Percentiles rank a stretch among this genome's conserved stretches.
Conservation (phyloP, 2,329 filamentous ascomycete genomes). For the Colletotrichum noveboracense region DNA sequence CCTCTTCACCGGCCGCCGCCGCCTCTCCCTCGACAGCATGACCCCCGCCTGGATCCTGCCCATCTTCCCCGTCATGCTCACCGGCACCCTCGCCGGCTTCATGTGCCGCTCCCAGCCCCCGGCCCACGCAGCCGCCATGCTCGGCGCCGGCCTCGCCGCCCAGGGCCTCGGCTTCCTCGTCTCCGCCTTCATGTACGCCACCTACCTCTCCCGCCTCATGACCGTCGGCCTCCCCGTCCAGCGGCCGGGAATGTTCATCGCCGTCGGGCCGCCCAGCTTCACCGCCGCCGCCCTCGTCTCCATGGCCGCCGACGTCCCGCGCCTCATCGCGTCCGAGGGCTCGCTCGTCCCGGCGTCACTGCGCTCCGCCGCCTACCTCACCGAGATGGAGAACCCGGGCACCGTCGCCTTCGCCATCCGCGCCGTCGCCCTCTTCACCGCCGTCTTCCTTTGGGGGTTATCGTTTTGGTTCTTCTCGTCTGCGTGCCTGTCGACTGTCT, state of each 20-base stretch:
- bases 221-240: constrained; percentile 59
- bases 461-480: constrained; percentile 56
- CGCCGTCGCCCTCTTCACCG: constrained; percentile 4
- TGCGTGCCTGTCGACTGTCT: constrained; percentile 49
- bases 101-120: constrained; percentile 55
- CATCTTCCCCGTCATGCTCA: constrained; percentile 68
- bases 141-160: constrained; percentile 62
- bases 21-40: constrained; percentile 53
- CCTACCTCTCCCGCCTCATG: constrained; percentile 65
- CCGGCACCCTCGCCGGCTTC: constrained; percentile 62
- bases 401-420: constrained; percentile 18
- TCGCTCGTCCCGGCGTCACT: constrained; percentile 9
- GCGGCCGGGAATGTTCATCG: constrained; percentile 68
- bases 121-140: constrained; percentile 53
- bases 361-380: constrained; percentile 2
- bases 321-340: neutral
- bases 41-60: constrained; percentile 68
- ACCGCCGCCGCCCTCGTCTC: constrained; percentile 38
- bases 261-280: constrained; percentile 62
- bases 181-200: constrained; percentile 63
- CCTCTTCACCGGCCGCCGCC: constrained; percentile 54
- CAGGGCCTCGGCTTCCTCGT: constrained; percentile 67
- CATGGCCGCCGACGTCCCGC: constrained; percentile 9
- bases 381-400: neutral
- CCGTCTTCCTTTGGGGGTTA: constrained; percentile 35